Conservation (phyloP, 176 grass and related monocot species). For the Miscanthus lutarioriparius region DNA sequence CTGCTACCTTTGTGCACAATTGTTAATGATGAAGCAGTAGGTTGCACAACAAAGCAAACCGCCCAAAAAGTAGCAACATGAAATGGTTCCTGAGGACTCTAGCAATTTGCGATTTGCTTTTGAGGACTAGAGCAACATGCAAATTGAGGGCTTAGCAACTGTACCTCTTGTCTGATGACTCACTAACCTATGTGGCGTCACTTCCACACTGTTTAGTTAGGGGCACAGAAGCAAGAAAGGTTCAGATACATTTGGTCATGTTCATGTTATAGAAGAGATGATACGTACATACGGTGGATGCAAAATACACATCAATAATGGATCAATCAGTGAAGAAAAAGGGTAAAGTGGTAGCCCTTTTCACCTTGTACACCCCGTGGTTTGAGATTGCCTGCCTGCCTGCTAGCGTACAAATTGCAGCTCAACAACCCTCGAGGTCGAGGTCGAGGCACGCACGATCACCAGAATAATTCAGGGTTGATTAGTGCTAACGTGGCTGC, state of each 20-base stretch:
- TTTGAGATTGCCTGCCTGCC: not conserved
- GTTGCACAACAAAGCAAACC: constrained; percentile 25
- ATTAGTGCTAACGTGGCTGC: not conserved
- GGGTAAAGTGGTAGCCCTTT: not conserved
- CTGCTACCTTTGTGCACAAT: not conserved
- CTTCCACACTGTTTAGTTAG: not conserved
- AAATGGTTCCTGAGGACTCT: not conserved
- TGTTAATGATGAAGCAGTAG: not conserved
- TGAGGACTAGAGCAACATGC: no score
- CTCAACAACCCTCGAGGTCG: not conserved
- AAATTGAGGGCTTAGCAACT: no score
- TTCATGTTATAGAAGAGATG: not conserved
- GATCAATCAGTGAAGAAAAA: not conserved
- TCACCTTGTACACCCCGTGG: not conserved
- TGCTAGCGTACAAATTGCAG: not conserved
- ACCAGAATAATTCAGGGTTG: not conserved
- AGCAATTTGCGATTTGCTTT: not conserved
- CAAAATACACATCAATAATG: not conserved
- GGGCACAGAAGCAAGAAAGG: not conserved
- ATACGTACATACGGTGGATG: not conserved
- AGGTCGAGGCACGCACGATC: not conserved
- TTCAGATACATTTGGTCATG: not conserved
- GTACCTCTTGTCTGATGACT: no score
- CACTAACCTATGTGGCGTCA: no score
- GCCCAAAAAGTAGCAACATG: not conserved